These are phyloP conservation scores for Volvariella volvacea DNA, from an alignment of 1,284 basidiomycete species.

Conservation along the genomic window DNA sequence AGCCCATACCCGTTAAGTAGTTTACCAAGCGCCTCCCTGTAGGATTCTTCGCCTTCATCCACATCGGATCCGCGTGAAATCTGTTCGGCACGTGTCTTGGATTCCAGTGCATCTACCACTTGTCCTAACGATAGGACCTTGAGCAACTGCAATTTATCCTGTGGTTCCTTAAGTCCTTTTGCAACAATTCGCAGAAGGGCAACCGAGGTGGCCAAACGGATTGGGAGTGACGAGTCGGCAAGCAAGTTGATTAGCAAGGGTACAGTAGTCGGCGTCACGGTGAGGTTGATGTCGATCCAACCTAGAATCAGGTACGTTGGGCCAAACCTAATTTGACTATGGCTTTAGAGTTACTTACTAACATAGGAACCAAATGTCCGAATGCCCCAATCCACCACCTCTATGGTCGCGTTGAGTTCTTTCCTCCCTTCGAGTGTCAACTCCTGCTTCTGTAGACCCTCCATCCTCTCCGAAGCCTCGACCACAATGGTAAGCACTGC, in stretches of 20 bases:
- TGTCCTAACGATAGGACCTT: constrained; percentile 83
- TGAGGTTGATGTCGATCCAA: constrained; percentile 97
- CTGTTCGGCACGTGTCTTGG: constrained; percentile 67
- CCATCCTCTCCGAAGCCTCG: constrained; percentile 63
- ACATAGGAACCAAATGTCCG: constrained; percentile 92
- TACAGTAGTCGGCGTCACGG: constrained; percentile 88
- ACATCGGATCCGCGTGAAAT: constrained; percentile 56
- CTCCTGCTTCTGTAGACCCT: constrained; percentile 44
- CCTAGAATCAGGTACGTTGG: constrained; percentile 42
- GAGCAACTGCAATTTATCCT: constrained; percentile 87
- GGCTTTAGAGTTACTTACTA: constrained; percentile 53
- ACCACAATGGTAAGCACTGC: constrained; percentile 82
- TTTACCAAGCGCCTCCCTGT: constrained; percentile 85
- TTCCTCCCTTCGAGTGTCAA: constrained; percentile 29
- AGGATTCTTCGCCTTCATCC: constrained; percentile 79
- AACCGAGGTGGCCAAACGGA: constrained; percentile 80
- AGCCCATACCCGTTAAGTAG: constrained; percentile 80
- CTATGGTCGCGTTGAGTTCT: constrained; percentile 59
- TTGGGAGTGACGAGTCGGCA: constrained; percentile 70
- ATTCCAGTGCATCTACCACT: constrained; percentile 75
- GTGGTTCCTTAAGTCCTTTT: constrained; percentile 91
- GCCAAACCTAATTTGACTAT: background rate
- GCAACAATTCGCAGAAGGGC: constrained; percentile 79
- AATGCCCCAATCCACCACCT: constrained; percentile 85
- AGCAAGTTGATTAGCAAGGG: constrained; percentile 83